Base-by-base conservation (phyloP, 1,284 basidiomycete genomes). In the Trichosporon coremiiforme region DNA sequence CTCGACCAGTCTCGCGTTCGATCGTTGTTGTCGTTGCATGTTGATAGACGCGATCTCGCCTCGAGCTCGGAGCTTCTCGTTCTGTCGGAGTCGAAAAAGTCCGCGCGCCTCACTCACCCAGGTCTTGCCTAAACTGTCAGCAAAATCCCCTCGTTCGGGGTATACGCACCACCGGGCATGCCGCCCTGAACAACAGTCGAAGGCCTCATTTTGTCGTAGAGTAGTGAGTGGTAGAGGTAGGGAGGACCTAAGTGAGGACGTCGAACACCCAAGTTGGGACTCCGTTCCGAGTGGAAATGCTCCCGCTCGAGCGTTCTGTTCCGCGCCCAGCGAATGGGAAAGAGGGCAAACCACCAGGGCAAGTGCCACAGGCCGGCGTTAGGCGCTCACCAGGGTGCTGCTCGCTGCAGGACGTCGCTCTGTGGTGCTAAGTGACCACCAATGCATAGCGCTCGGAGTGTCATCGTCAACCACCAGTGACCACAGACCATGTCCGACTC, bases 141-240 rank as follows among this genome's bases (percentile, higher is more conserved):
- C 67, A 29, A 12, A 53, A 20, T 31, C 33, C 45, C 20, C 17
- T 8, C 2, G 15, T 29, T 15, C n/a, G 12, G 41, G 8, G 15
- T n/a, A 88, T 84, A 86, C 91, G 90, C 70, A 85, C 84, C 83
- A 35, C 74, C 73, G 72, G 93, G 93, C 92, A 94, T 94, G 33
- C 90, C 90, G 76, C 88, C 87, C 68, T 82, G 82, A 71, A 86
- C 85, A 69, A 86, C 84, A 76, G 86, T 81, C 57, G 92, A 89
- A 66, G 90, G 88, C 83, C 88, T 88, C 93, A 91, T 91, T 68
- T 62, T 62, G 80, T 87, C 80, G 45, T n/a, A 33, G 57, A 62
- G 57, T 62, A 35, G 57, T 68, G 29, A 66, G 60, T 36, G 64
- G 35, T 62, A 22, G 29, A 67, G 60, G 65, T 60, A 33, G 57